Evolutionary conservation across 2,329 filamentous ascomycete species (phyloP).

Genomic region (Nemania sp.): DNA sequence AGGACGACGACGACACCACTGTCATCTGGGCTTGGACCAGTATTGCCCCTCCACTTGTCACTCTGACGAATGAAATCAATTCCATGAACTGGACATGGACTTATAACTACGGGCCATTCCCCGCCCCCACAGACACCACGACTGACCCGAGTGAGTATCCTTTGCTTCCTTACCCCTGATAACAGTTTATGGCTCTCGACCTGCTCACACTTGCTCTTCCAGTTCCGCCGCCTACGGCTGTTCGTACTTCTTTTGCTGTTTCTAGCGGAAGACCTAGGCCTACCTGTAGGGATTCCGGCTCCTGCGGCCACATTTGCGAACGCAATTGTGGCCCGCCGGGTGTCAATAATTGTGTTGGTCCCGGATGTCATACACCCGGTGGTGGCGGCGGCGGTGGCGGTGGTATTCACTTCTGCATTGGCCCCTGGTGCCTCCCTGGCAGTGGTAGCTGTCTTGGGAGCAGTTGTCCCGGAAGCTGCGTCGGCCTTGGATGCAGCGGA

Average conservation of each 20-base stretch:
- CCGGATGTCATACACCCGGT: background rate
- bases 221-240: background rate
- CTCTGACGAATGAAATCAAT: background rate
- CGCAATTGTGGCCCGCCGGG: conserved; percentile 17
- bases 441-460: background rate
- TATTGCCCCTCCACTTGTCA: conserved; percentile 8
- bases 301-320: conserved; percentile 9
- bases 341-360: conserved; percentile 8
- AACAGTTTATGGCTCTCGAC: conserved; percentile 6
- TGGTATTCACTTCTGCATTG: conserved; percentile 14
- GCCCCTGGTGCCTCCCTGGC: background rate
- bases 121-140: conserved; percentile 3
- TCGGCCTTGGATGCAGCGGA: conserved; percentile 9
- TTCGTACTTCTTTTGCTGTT: conserved; percentile 10
- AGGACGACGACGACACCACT: conserved; percentile 3
- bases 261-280: conserved; percentile 4
- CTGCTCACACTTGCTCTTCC: conserved; percentile 13
- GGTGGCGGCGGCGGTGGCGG: conserved; percentile 2
- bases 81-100: conserved; percentile 6
- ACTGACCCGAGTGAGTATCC: conserved; percentile 6
- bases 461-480: conserved; percentile 7
- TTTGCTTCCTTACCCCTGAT: conserved; percentile 11
- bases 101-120: conserved; percentile 7
- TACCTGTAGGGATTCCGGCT: conserved; percentile 1
- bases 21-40: conserved; percentile 21